A percentile compares a stretch with the other conserved stretches of the same genome.
Conservation (phyloP, 352 stramenopile genomes). For the Phytophthora citricola region DNA sequence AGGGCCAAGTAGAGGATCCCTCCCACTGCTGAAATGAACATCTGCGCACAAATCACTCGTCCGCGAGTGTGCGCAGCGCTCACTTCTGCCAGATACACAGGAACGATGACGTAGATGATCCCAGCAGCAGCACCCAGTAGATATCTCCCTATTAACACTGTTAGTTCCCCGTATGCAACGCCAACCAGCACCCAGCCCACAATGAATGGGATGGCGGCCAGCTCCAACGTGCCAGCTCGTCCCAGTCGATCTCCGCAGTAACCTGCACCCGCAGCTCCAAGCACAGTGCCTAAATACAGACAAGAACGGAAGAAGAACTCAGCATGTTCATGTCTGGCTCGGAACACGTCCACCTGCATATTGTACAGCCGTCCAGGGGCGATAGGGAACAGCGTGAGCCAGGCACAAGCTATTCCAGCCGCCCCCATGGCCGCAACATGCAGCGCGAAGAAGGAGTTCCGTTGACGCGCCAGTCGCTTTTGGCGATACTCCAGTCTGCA, state of each 20-base stretch:
- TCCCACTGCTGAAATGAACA: slow-evolving; percentile 47
- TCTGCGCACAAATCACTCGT: slow-evolving; percentile 57
- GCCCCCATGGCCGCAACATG: slow-evolving; percentile 59
- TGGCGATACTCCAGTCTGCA: slow-evolving; percentile 36
- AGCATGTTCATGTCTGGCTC: slow-evolving; percentile 68
- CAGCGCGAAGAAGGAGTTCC: slow-evolving; percentile 70
- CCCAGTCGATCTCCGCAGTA: slow-evolving; percentile 73
- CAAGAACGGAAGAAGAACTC: slow-evolving; percentile 78
- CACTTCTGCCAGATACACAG: slow-evolving; percentile 79
- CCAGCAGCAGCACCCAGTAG: slow-evolving; percentile 60
- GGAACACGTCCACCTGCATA: slow-evolving; percentile 87
- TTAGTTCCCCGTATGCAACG: slow-evolving; percentile 70
- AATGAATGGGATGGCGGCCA: slow-evolving; percentile 74
- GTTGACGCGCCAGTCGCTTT: slow-evolving; percentile 35
- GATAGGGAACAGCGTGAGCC: slow-evolving; percentile 77
- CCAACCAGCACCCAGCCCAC: slow-evolving; percentile 78
- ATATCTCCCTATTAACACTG: slow-evolving; percentile 71
- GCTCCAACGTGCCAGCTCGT: slow-evolving; percentile 72
- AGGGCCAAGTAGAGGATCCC: slow-evolving; percentile 60
- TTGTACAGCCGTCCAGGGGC: slow-evolving; percentile 78
- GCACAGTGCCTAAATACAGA: slow-evolving; percentile 64
- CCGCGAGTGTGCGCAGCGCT: slow-evolving; percentile 63
- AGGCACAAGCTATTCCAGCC: slow-evolving; percentile 53
- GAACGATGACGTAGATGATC: slow-evolving; percentile 69
- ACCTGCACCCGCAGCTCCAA: slow-evolving; percentile 62